Conservation (phyloP, 2,329 filamentous ascomycete species). For the Onygena corvina region DNA sequence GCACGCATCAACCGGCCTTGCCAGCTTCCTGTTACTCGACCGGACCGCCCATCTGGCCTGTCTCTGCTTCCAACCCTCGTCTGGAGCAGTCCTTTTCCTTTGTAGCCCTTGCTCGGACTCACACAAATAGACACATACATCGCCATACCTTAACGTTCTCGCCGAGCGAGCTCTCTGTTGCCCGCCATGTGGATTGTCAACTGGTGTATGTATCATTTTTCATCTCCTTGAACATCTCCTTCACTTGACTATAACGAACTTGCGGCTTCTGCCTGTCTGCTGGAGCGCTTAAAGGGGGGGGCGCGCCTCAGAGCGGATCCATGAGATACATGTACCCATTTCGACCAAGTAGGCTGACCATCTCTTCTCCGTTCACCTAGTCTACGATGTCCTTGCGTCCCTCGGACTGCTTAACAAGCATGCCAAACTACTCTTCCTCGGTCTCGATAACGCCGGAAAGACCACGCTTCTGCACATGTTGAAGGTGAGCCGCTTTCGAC, state of each 20-base stretch:
- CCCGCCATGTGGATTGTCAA: conserved; percentile 79
- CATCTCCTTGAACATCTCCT: neutral
- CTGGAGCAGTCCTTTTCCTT: neutral
- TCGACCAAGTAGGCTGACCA: conserved; percentile 6
- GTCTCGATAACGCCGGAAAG: conserved; percentile 89
- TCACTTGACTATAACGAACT: neutral
- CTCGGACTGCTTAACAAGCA: conserved; percentile 90
- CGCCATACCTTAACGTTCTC: neutral
- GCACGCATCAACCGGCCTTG: neutral
- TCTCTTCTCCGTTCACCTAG: conserved; percentile 38
- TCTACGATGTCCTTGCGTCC: conserved; percentile 80
- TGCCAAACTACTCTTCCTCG: conserved; percentile 86
- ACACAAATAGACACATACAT: neutral
- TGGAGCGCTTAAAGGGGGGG: neutral
- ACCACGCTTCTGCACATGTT: conserved; percentile 90
- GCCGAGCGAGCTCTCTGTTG: neutral
- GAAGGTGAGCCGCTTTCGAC: conserved; percentile 50
- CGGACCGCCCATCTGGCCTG: neutral
- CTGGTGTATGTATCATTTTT: conserved; percentile 60
- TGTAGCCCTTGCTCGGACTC: neutral
- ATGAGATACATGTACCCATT: neutral
- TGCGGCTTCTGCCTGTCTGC: neutral
- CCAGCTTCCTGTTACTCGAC: neutral
- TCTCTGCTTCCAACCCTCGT: neutral
- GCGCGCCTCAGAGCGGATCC: no score